phyloP scores from a whole-genome alignment of 1,139 yeast genomes.

The Kurtzmaniella natalensis region DNA sequence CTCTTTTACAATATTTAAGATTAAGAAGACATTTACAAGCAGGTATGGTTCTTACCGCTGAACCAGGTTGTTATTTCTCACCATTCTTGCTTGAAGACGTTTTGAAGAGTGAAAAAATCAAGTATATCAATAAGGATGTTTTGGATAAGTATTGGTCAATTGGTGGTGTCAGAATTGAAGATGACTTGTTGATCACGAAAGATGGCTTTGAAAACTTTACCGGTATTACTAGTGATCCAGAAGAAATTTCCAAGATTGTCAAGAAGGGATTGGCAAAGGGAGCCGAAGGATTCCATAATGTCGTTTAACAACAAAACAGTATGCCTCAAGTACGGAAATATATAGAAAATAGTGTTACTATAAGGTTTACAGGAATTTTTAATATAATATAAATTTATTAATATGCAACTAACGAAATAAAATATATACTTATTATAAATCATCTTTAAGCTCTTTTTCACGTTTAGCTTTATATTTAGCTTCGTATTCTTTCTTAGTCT shows the following conservation, averaged over 20 bases:
- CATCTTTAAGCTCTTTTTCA: not conserved
- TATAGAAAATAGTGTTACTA: not conserved
- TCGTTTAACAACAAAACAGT: slow-evolving; percentile 27
- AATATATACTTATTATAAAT: not conserved
- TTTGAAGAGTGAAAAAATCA: slow-evolving; percentile 53
- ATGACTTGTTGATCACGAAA: slow-evolving; percentile 76
- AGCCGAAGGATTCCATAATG: slow-evolving; percentile 58
- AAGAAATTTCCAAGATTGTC: slow-evolving; percentile 73
- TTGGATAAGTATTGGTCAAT: slow-evolving; percentile 77
- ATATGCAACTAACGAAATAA: not conserved
- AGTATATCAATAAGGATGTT: slow-evolving; percentile 60
- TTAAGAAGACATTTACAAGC: slow-evolving; percentile 66
- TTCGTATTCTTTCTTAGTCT: slow-evolving; percentile 22
- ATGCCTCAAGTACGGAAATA: not conserved
- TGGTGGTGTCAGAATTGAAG: slow-evolving; percentile 97
- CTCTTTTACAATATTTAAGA: slow-evolving; percentile 70
- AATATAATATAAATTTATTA: too few relatives aligned
- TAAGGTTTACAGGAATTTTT: too few relatives aligned
- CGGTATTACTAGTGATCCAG: slow-evolving; percentile 77
- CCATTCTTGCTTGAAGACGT: slow-evolving; percentile 71
- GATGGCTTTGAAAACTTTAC: slow-evolving; percentile 80
- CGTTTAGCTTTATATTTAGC: slow-evolving; percentile 1
- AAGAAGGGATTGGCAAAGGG: slow-evolving; percentile 66
- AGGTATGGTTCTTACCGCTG: slow-evolving; percentile 90
- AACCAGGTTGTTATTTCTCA: slow-evolving; percentile 92